Percentiles rank a stretch among this genome's conserved stretches.
phyloP scores from a whole-genome alignment of 768 basidiomycete species.

The Candolleomyces eurysporus region DNA sequence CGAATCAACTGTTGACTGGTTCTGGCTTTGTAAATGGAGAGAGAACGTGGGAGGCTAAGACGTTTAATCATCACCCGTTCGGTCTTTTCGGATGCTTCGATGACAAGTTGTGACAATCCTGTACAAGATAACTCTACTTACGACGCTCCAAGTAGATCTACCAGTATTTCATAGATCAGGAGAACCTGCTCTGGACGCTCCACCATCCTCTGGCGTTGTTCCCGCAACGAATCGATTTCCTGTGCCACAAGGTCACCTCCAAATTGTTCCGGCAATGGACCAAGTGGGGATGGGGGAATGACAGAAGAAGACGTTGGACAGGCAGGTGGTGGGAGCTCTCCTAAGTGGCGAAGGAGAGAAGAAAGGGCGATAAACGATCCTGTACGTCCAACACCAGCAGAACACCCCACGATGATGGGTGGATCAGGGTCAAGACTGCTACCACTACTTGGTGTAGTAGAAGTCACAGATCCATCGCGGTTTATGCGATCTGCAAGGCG shows the following conservation, averaged over 20 bases:
- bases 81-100: not conserved
- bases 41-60: too few species aligned
- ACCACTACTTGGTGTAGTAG: conserved; percentile 17
- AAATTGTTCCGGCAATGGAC: conserved; percentile 47
- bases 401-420: conserved; percentile 82
- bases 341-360: conserved; percentile 68
- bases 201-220: conserved; percentile 83
- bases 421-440: conserved; percentile 51
- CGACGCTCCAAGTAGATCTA: conserved; percentile 17
- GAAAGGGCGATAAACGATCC: conserved; percentile 82
- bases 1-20: too few species aligned
- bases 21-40: too few species aligned
- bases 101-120: not conserved
- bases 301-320: conserved; percentile 27
- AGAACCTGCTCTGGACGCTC: conserved; percentile 64
- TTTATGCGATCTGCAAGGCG: conserved; percentile 65
- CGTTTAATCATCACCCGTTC: not conserved
- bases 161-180: conserved; percentile 63
- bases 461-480: conserved; percentile 37
- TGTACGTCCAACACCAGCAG: conserved; percentile 85
- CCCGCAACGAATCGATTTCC: conserved; percentile 76
- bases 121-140: conserved; percentile 2
- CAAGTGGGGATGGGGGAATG: conserved; percentile 53
- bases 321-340: conserved; percentile 40
- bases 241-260: conserved; percentile 57